Percentiles rank a stretch among this genome's conserved stretches.
Evolutionary conservation across 345 rosid species (phyloP).

Genomic region (Sonneratia alba): DNA sequence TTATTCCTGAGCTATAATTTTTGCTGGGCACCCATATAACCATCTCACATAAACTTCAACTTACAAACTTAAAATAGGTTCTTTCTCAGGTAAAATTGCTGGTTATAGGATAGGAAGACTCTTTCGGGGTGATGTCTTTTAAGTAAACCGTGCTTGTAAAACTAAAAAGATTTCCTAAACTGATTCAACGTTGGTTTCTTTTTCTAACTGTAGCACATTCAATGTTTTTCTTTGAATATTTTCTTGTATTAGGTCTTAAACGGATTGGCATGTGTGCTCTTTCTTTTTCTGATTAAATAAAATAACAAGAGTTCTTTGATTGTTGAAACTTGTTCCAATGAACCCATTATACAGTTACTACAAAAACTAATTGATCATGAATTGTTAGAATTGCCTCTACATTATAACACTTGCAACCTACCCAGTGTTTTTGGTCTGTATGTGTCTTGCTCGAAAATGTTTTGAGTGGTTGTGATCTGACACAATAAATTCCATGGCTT

Average conservation of each 20-base stretch:
- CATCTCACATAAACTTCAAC: too few species aligned
- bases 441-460: neutral
- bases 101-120: too few species aligned
- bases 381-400: neutral
- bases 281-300: neutral
- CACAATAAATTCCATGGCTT: neutral
- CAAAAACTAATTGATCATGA: neutral
- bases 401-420: too few species aligned
- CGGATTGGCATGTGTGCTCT: neutral
- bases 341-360: neutral
- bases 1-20: neutral
- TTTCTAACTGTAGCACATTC: neutral
- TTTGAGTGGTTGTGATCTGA: neutral
- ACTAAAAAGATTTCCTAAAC: too few species aligned
- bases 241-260: neutral
- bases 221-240: neutral
- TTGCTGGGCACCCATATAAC: neutral
- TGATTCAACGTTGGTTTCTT: too few species aligned
- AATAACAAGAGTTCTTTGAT: neutral
- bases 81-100: too few species aligned
- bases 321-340: neutral
- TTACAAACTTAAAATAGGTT: too few species aligned
- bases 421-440: neutral
- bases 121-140: too few species aligned
- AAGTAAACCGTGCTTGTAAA: too few species aligned